Evolutionary conservation across 139 green algal genomes (phyloP), one percentile per base, ranked within the genome.

Genomic region (Coccomyxa sp.): DNA sequence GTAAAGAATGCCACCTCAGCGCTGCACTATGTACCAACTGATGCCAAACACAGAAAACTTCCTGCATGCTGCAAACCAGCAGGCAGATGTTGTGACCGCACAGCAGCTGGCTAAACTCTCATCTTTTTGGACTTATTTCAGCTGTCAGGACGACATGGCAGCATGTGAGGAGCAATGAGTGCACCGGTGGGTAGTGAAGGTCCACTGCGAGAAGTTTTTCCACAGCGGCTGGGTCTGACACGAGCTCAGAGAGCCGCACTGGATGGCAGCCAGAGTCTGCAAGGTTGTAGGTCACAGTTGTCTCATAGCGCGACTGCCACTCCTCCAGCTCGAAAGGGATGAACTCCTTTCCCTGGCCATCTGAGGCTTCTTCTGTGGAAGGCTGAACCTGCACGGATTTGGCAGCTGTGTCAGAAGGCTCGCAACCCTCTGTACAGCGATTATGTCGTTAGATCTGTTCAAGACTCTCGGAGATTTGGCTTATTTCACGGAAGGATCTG

Each of bases 151-250:
- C 3, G 3, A 51, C 3, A 11, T 51, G 3, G 38, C 38, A 51
- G 38, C 3, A 7, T 51, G 38, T 51, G 38, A 51, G 18, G 63
- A 28, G 63, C 63, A 4, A 14, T 71, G 63, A 21, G 63, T 71
- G 21, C 63, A 81, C 77, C 18, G 77, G 77, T n/a, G 77, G 77
- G 38, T 81, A 81, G 38, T 67, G 38, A 32, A 81, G 38, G 25
- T 67, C 16, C 14, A 58, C 30, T 13, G n/a, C 16, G 17, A 81
- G 77, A 57, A 81, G 45, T 4, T n/a, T 58, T n/a, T 81, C 38
- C 15, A 81, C 13, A 13, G 23, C 16, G 0, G 58, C 45, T 13
- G 77, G 38, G 1, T 25, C 27, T 57, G 38, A 32, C 38, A 81
- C 45, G 25, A 81, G 77, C 77, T 81, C 77, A n/a, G 58, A 57